Base-by-base conservation (phyloP, 306 rosid genomes). In the Prunus kanzakura region DNA sequence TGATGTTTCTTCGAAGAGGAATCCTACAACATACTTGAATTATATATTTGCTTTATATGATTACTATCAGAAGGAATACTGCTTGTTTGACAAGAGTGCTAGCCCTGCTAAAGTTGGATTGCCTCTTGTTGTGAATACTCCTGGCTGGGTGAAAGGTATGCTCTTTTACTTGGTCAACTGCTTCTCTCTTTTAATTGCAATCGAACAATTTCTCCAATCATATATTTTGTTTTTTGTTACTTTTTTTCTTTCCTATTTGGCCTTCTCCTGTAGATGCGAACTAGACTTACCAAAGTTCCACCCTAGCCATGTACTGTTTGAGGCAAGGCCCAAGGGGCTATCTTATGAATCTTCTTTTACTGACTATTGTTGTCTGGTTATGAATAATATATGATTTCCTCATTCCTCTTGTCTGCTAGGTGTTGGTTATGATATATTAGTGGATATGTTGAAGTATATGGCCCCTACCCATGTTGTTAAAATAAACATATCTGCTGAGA, bases 131-230 rank as follows among this genome's bases (percentile, higher is more conserved):
- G 83, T 95, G 74, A 95, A 95, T 82, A 95, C 98, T 30, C 90
- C 95, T 64, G 97, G 98, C 35, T 92, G 98, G 98, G 97, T 95
- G 78, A 95, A 92, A 88, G 98, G 98, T 89, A 83, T 76, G 69
- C 67, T 73, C 47, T 3, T 20, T 74, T 8, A 20, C 43, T 1
- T 51, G 27, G 47, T 60, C 72, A 2, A 23, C 72, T 35, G 8
- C 16, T 56, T 41, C 25, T 65, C 54, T 23, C 71, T 69, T 47
- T 66, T 29, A 68, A 70, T 63, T 52, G 72, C 50, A 14, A 30
- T 71, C 62, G 41, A 82, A 41, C 64, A 32, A 14, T 52, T 78
- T 43, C 16, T 78, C 69, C 64, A 55, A 38, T 67, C 58, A 49
- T 60, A 49, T 66, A 56, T 71, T 57, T 8, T 69, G 43, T 29